Percentiles rank a stretch among this genome's conserved stretches.
Evolutionary conservation across 441 rosid genomes (phyloP).

Genomic region (Populus hybrid): DNA sequence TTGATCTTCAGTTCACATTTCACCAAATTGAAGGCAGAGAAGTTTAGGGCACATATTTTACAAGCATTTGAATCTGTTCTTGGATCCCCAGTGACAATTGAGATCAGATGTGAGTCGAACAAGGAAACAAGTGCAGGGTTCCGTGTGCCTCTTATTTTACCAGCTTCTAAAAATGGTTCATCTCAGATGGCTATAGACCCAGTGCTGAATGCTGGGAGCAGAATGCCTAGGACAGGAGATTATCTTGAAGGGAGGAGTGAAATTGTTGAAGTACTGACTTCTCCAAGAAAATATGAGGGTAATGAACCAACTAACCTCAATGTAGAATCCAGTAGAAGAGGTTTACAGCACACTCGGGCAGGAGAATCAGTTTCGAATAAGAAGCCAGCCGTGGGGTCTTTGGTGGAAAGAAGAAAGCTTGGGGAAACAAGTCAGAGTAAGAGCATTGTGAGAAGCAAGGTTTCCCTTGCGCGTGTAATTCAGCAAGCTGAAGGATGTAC

Average conservation of each 20-base stretch:
- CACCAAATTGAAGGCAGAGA: constrained; percentile 77
- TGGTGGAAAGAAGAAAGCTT: constrained; percentile 49
- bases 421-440: constrained; percentile 60
- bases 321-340: constrained; percentile 36
- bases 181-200: constrained; percentile 27
- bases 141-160: constrained; percentile 36
- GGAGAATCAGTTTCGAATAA: constrained; percentile 31
- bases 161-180: constrained; percentile 42
- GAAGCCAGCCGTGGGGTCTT: constrained; percentile 29
- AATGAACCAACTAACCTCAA: constrained; percentile 22
- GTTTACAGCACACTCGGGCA: constrained; percentile 23
- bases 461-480: constrained; percentile 90
- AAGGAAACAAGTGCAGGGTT: constrained; percentile 34
- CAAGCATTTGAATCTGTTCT: constrained; percentile 90
- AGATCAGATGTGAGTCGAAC: constrained; percentile 68
- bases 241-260: constrained; percentile 56
- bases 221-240: constrained; percentile 34
- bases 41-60: constrained; percentile 59
- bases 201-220: constrained; percentile 16
- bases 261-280: constrained; percentile 72
- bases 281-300: constrained; percentile 38
- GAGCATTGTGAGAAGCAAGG: constrained; percentile 89
- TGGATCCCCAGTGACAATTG: constrained; percentile 77
- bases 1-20: constrained; percentile 70
- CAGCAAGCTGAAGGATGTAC: constrained; percentile 85